Evolutionary conservation across 1,139 yeast species (phyloP).

Genomic region (Protomyces lactucae-debilis): DNA sequence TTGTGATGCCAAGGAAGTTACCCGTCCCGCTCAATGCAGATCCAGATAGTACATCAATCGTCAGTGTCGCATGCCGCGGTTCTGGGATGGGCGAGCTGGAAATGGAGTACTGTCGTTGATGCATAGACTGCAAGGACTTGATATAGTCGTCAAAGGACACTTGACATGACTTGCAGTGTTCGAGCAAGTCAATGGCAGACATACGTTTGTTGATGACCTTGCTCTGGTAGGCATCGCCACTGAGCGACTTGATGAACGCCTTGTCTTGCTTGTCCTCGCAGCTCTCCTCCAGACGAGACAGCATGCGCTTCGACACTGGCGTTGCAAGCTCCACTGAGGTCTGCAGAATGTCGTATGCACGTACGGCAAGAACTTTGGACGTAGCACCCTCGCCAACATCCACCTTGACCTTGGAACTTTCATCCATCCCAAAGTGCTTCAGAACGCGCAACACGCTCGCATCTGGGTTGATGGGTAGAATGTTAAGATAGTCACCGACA

Average conservation of each 20-base stretch:
- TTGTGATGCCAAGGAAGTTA: constrained; percentile 17
- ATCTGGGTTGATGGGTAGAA: constrained; percentile 24
- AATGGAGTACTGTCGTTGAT: constrained; percentile 23
- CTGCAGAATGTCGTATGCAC: constrained; percentile 16
- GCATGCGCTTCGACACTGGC: constrained; percentile 11
- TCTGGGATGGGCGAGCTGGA: constrained; percentile 24
- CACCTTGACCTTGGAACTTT: constrained; percentile 10
- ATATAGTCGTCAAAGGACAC: constrained; percentile 19
- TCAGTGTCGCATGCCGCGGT: constrained; percentile 14
- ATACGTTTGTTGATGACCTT: constrained; percentile 16
- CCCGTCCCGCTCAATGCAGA: constrained; percentile 16
- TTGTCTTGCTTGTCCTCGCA: constrained; percentile 8
- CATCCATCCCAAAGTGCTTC: constrained; percentile 18
- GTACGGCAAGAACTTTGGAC: constrained; percentile 5
- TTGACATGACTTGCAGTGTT: constrained; percentile 7
- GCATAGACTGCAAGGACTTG: constrained; percentile 13
- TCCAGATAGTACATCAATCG: constrained; percentile 16
- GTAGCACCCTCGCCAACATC: constrained; percentile 7
- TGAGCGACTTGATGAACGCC: constrained; percentile 13
- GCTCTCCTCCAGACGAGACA: not conserved
- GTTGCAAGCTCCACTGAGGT: constrained; percentile 19
- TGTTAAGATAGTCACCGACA: constrained; percentile 25
- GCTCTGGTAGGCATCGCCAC: constrained; percentile 18
- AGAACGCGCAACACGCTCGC: constrained; percentile 15
- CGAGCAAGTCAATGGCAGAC: constrained; percentile 22